phyloP scores from a whole-genome alignment of 768 basidiomycete species.

The Cystobasidium ongulense region DNA sequence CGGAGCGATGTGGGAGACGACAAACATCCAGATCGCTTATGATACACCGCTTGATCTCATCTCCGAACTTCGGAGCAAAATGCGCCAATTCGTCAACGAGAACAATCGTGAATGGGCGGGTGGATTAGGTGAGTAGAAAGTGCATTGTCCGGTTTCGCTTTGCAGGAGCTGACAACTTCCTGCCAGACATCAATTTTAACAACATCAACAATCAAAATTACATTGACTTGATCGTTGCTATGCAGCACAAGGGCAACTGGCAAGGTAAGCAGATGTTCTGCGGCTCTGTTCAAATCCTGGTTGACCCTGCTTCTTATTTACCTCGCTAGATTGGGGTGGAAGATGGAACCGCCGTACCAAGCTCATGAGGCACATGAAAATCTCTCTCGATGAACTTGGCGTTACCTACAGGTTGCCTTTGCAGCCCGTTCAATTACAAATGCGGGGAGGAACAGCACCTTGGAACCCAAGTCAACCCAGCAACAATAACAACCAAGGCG shows the following conservation, averaged over 20 bases:
- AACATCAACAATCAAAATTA: constrained; percentile 20
- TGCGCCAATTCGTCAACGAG: constrained; percentile 55
- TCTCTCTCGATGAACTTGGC: constrained; percentile 63
- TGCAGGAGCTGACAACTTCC: too few relatives aligned
- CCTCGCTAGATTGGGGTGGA: constrained; percentile 60
- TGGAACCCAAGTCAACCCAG: constrained; percentile 1
- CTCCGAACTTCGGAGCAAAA: constrained; percentile 57
- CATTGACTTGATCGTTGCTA: constrained; percentile 50
- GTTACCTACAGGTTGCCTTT: constrained; percentile 62
- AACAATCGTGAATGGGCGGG: constrained; percentile 64
- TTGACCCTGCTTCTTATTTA: neutral
- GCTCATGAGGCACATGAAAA: constrained; percentile 69
- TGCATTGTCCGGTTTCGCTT: neutral
- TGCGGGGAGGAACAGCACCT: constrained; percentile 28
- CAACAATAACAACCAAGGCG: neutral
- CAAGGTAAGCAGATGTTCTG: constrained; percentile 46
- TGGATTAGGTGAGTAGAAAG: constrained; percentile 1
- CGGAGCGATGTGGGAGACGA: constrained; percentile 54
- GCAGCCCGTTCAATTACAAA: constrained; percentile 54
- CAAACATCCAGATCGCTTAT: constrained; percentile 52
- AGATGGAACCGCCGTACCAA: constrained; percentile 64
- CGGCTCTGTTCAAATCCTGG: neutral
- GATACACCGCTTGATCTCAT: constrained; percentile 62
- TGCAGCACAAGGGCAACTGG: constrained; percentile 76
- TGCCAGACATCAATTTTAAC: constrained; percentile 18